phyloP scores from a whole-genome alignment of 164 flowering plant genomes.

The Berberis vulgaris region DNA sequence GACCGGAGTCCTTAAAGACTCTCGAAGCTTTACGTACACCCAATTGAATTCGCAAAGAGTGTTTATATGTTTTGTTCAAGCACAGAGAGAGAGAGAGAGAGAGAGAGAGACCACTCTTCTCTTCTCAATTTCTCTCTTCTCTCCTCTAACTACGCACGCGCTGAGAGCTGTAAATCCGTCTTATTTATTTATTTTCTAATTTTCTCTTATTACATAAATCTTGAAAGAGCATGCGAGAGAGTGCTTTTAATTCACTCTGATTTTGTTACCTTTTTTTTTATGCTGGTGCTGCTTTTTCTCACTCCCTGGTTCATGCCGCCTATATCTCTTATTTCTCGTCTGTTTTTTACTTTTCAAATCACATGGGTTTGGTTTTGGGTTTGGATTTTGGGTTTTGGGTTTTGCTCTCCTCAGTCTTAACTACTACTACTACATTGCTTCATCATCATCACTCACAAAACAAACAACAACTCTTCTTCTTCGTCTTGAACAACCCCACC shows the following conservation, averaged over 20 bases:
- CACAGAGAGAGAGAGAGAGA: too few relatives aligned
- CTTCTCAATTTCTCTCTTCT: too few relatives aligned
- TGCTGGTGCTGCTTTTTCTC: not conserved
- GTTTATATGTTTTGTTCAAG: too few relatives aligned
- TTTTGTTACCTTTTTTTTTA: not conserved
- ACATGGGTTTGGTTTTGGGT: not conserved
- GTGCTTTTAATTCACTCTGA: not conserved
- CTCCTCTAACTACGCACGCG: too few relatives aligned
- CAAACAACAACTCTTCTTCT: not conserved
- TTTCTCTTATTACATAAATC: too few relatives aligned
- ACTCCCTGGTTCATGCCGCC: constrained; percentile 14
- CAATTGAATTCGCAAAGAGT: too few relatives aligned
- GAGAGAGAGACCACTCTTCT: too few relatives aligned
- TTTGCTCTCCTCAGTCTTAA: not conserved
- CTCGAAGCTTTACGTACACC: too few relatives aligned
- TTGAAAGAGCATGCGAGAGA: not conserved
- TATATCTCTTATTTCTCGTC: constrained; percentile 8
- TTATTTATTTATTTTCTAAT: too few relatives aligned
- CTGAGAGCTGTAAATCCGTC: too few relatives aligned
- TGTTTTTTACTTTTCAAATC: constrained; percentile 7
- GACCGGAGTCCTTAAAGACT: too few relatives aligned
- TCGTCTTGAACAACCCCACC: too few relatives aligned
- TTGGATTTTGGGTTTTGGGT: not conserved
- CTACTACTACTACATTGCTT: not conserved
- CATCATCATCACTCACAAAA: not conserved